Evolutionary conservation across 2,329 filamentous ascomycete species (phyloP).

Genomic region (Colletotrichum chlorophyti): DNA sequence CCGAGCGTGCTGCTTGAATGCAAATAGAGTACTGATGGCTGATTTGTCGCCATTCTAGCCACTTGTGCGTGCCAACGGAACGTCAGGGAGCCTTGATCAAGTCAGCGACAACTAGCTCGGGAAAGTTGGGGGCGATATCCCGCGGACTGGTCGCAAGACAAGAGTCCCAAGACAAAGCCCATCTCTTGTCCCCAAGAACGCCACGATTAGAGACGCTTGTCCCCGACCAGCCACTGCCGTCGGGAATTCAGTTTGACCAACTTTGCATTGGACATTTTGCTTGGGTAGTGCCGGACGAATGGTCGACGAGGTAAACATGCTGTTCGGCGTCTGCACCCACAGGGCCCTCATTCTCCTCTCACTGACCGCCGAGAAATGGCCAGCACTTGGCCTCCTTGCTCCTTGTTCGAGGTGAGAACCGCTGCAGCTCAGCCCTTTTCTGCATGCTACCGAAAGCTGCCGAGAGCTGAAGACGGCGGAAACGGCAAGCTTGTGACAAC

Average conservation of each 20-base stretch:
- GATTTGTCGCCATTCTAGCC: slow-evolving; percentile 8
- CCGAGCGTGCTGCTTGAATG: not conserved
- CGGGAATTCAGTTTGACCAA: not conserved
- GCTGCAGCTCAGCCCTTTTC: too few relatives aligned
- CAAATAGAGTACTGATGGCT: slow-evolving; percentile 2
- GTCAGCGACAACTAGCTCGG: too few relatives aligned
- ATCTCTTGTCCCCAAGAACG: slow-evolving; percentile 18
- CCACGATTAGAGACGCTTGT: slow-evolving; percentile 13
- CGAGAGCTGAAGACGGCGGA: too few relatives aligned
- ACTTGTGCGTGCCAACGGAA: slow-evolving; percentile 13
- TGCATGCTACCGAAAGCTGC: too few relatives aligned
- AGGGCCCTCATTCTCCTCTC: slow-evolving; percentile 8
- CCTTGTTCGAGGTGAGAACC: too few relatives aligned
- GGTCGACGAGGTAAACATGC: slow-evolving; percentile 4
- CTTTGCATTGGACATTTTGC: slow-evolving; percentile 4
- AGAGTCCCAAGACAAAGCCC: too few relatives aligned
- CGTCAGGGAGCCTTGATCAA: slow-evolving; percentile 1
- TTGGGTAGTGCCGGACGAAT: slow-evolving; percentile 3
- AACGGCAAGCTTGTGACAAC: too few relatives aligned
- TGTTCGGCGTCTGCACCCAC: slow-evolving; percentile 21
- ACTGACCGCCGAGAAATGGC: slow-evolving; percentile 21
- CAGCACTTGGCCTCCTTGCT: slow-evolving; percentile 12
- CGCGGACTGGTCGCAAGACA: slow-evolving; percentile 23
- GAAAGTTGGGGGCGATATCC: slow-evolving; percentile 11
- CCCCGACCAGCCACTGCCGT: not conserved